Percentiles rank a stretch among this genome's conserved stretches.
Conservation (phyloP, 2,329 filamentous ascomycete species). For the Claviceps sp. region DNA sequence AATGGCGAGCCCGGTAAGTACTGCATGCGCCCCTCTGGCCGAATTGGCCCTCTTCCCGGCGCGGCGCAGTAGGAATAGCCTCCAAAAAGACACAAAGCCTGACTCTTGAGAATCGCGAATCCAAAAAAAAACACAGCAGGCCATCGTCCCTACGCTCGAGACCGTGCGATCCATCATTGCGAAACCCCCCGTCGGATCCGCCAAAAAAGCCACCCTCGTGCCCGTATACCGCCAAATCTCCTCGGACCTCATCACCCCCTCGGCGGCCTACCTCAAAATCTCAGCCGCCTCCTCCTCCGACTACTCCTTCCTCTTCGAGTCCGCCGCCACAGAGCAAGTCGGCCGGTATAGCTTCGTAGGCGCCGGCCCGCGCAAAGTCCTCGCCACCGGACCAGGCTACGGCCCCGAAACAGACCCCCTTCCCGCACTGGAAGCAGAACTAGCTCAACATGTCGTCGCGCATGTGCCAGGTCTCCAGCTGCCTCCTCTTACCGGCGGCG, state of each 20-base stretch:
- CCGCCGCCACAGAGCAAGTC: conserved; percentile 84
- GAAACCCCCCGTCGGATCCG: conserved; percentile 17
- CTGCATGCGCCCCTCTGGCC: too few relatives aligned
- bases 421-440: conserved; percentile 66
- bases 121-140: conserved; percentile 17
- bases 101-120: not conserved
- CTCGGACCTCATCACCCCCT: conserved; percentile 86
- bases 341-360: conserved; percentile 94
- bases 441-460: conserved; percentile 66
- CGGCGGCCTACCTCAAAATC: conserved; percentile 88
- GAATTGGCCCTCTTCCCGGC: too few relatives aligned
- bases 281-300: conserved; percentile 53
- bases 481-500: conserved; percentile 79
- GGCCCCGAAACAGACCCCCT: conserved; percentile 75
- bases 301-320: conserved; percentile 91
- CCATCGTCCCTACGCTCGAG: conserved; percentile 32
- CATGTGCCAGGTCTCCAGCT: conserved; percentile 70
- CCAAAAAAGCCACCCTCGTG: conserved; percentile 51
- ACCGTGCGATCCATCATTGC: conserved; percentile 30
- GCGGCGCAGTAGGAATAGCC: too few relatives aligned
- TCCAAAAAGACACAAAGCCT: not conserved
- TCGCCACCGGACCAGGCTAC: conserved; percentile 80
- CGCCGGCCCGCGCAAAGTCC: conserved; percentile 62
- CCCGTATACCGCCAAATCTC: conserved; percentile 75
- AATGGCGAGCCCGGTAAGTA: conserved; percentile 19